Evolutionary conservation across 2,329 filamentous ascomycete genomes (phyloP), one percentile per base, ranked within the genome.

Genomic region (Fusarium odoratissimum): DNA sequence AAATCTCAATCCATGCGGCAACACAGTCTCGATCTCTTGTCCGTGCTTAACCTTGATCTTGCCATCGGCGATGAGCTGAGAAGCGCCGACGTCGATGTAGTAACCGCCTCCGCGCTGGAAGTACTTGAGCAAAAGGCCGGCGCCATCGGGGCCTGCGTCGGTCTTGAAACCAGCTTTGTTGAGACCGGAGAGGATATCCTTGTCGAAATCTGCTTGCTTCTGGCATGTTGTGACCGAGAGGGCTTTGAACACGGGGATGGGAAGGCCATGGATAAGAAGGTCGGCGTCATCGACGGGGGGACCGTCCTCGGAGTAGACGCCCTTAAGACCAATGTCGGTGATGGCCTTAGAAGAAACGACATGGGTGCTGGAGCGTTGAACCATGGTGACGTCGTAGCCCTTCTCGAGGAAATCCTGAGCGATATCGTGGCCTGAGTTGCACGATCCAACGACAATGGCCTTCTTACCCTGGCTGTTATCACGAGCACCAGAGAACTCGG

Each of bases 341-440:
- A 89, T 84, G 3, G 86, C 83, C 17, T 85, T 80, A 12, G 88
- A 89, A 0, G 89, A 88, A 0, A 92, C 83, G 6, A 94, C 90
- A 60, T 87, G 89, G 0, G 92, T 93, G 12, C 86, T 88, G 2
- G 88, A 90, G 7, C 92, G 87, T 80, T 94, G 92, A 0, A 94
- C 86, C 79, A 94, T 91, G 0, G 91, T 93, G 3, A 93, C 88
- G 6, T 89, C 83, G 69, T 90, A 91, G 0, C 91, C 92, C 55
- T 90, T 89, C 73, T 92, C 90, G 40, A 88, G 85, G 74, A 87
- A 92, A 69, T 93, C 90, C 63, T 92, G 91, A 1, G 90, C 88
- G 61, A 93, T 93, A 70, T 93, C 91, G 73, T 92, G 90, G 10
- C 85, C 90, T 0, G 90, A 92, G 79, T 92, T 93, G 79, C 91